A percentile compares a stretch with the other conserved stretches of the same genome.
Evolutionary conservation across 2,329 filamentous ascomycete genomes (phyloP).

Genomic region (Gnomoniopsis sp.): DNA sequence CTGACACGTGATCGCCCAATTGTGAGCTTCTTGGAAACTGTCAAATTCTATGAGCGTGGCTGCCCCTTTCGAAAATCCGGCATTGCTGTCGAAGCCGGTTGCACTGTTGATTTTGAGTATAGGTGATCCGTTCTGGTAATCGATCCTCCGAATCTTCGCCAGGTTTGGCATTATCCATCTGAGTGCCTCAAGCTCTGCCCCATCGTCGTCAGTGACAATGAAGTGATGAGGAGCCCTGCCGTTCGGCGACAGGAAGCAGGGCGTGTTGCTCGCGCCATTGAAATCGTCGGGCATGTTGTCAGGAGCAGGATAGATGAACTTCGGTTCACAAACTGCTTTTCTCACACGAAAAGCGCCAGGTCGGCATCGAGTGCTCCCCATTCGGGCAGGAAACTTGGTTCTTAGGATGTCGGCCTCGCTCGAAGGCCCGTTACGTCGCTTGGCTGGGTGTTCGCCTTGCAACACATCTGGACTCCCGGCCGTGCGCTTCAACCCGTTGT

Average conservation of each 20-base stretch:
- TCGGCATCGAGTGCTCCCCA: neutral
- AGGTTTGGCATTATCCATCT: conserved; percentile 10
- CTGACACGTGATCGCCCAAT: neutral
- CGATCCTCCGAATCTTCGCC: neutral
- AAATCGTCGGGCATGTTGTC: neutral
- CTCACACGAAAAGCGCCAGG: neutral
- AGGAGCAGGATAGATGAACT: neutral
- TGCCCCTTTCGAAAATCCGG: neutral
- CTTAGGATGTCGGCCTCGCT: conserved; percentile 1
- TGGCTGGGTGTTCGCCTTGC: neutral
- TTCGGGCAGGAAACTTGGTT: neutral
- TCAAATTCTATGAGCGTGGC: conserved; percentile 1
- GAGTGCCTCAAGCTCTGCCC: neutral
- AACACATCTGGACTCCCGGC: neutral
- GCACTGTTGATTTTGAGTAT: conserved; percentile 2
- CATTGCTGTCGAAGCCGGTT: neutral
- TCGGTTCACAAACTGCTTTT: conserved; percentile 11
- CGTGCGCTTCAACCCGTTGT: conserved; percentile 2
- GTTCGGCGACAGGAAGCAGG: neutral
- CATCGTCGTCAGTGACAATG: neutral
- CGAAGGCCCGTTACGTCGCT: neutral
- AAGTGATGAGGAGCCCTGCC: neutral
- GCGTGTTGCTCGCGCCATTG: neutral
- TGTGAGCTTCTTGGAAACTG: conserved; percentile 10
- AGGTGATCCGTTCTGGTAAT: neutral